Percentiles rank a stretch among this genome's conserved stretches.
Evolutionary conservation across 2,329 filamentous ascomycete genomes (phyloP).

Genomic region (Claviceps fusiformis): DNA sequence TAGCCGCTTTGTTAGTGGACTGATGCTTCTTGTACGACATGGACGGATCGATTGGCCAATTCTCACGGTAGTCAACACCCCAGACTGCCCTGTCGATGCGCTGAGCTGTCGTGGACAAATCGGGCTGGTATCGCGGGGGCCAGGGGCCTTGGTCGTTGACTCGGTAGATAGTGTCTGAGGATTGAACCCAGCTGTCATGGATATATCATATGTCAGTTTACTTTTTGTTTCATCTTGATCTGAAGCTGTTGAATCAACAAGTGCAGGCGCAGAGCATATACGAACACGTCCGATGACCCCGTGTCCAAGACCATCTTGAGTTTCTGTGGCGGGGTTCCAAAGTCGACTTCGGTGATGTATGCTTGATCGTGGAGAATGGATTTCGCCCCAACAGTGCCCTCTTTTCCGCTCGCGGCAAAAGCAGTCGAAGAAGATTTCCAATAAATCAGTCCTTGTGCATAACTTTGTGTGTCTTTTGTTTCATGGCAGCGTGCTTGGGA

Average conservation of each 20-base stretch:
- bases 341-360: slow-evolving; percentile 28
- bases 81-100: slow-evolving; percentile 31
- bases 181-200: slow-evolving; percentile 37
- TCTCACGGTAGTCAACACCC: slow-evolving; percentile 34
- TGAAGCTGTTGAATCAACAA: too few species aligned
- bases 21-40: background rate
- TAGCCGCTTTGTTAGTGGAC: background rate
- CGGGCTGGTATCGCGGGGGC: slow-evolving; percentile 29
- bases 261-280: slow-evolving; percentile 11
- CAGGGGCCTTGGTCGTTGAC: slow-evolving; percentile 21
- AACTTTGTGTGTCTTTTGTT: background rate
- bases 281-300: slow-evolving; percentile 49
- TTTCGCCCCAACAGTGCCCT: slow-evolving; percentile 16
- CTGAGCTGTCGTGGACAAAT: slow-evolving; percentile 29
- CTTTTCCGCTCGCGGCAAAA: background rate
- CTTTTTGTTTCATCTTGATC: background rate
- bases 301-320: slow-evolving; percentile 38
- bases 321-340: slow-evolving; percentile 35
- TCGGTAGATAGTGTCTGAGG: slow-evolving; percentile 30
- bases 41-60: slow-evolving; percentile 4
- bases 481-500: background rate
- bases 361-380: slow-evolving; percentile 28
- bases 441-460: background rate
- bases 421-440: background rate
- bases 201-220: background rate